These are phyloP conservation scores for Cyclotella baltica DNA, from an alignment of 108 stramenopile genomes.

Conservation along the genomic window DNA sequence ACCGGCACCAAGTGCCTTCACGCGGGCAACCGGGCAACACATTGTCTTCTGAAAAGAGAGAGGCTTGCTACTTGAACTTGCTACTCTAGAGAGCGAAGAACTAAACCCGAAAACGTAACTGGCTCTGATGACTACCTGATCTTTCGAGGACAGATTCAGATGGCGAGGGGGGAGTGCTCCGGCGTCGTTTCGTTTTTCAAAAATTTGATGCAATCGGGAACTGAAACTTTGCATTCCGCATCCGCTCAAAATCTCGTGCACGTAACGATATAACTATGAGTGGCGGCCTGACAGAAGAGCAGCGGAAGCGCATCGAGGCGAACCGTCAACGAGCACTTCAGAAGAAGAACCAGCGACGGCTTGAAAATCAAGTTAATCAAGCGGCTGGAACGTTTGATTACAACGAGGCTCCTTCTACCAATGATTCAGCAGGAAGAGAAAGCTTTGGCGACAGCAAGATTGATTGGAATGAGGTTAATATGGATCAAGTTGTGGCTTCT, in stretches of 20 bases:
- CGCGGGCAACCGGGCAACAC: too few species aligned
- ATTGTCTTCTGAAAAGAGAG: too few species aligned
- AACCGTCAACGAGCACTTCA: constrained; percentile 12
- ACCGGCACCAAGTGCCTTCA: too few species aligned
- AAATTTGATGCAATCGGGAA: background rate
- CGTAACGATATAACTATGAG: constrained; percentile 2
- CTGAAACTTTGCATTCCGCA: too few species aligned
- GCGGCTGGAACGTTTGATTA: background rate
- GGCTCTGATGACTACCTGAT: too few species aligned
- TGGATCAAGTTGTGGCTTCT: background rate
- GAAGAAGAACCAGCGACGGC: background rate
- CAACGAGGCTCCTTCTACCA: background rate
- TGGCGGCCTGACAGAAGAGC: constrained; percentile 28
- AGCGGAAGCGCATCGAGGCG: constrained; percentile 20
- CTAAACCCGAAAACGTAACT: too few species aligned
- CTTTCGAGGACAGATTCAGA: background rate
- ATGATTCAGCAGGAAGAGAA: background rate
- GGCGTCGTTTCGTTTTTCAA: background rate
- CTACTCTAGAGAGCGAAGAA: too few species aligned
- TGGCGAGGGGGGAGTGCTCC: background rate
- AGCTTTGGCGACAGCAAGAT: constrained; percentile 29
- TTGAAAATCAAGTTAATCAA: background rate
- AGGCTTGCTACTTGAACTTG: too few species aligned
- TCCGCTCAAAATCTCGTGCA: too few species aligned
- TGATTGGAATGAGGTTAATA: constrained; percentile 17